Evolutionary conservation across 2,329 filamentous ascomycete species (phyloP), one percentile per base, ranked within the genome.

Genomic region (Stenocarpella maydis): DNA sequence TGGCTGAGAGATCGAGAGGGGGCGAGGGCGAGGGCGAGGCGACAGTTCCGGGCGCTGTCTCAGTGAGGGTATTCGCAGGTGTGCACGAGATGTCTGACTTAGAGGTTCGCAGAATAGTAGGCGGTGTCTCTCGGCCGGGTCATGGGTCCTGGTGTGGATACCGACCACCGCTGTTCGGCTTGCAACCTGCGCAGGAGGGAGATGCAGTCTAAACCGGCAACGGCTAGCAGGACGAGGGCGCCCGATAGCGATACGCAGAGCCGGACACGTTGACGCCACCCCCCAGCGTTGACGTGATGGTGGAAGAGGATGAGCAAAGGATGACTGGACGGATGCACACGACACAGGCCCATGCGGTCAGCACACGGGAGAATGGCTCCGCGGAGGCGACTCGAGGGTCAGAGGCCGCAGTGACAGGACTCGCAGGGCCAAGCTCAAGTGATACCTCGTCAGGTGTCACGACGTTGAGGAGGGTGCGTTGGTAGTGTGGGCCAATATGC

Each of bases 271-370:
- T 68, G 41, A 53, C 52, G 34, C 65, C 41, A 54, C 54, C 54
- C 58, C 60, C 64, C 50, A 68, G 53, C 50, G 68, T 68, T 68
- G 65, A 70, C 65, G 65, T 67, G 65, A 70, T 64, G 45, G 41
- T 34, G 39, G 26, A 55, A 63, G 67, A 49, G 31, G 43, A 69
- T 61, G 47, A 41, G 50, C 26, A 50, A 47, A 39, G 41, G 45
- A 41, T 50, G 45, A 65, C 61, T 28, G 34, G 61, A 41, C 66
- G 21, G 45, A 24, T 41, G 45, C 24, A 52, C 41, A 52, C 66
- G 45, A 43, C 31, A 68, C 45, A 61, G 24, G 58, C 55, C 26
- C 55, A 63, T 66, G 28, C 39, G 52, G 47, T 43, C 64, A 66
- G 64, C 64, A 50, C 64, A 28, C 39, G 24, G 39, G 50, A 26